Evolutionary conservation across 139 green algal species (phyloP).

Genomic region (Zygnema cylindricum): DNA sequence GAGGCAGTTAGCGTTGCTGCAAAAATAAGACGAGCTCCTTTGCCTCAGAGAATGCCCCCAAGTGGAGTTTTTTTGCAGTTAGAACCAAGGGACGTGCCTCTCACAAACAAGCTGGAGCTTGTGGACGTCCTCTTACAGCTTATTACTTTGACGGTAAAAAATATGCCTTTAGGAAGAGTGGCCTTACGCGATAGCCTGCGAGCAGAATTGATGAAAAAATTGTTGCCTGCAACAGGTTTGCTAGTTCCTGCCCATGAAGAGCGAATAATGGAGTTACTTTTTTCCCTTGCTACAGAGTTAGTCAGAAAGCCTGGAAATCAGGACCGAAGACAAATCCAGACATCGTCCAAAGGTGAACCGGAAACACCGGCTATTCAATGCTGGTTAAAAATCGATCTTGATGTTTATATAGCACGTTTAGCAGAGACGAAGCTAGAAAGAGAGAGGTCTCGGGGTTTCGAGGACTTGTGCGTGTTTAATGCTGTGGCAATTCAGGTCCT

Average conservation of each 20-base stretch:
- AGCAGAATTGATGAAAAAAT: neutral
- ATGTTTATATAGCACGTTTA: neutral
- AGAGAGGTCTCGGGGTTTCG: neutral
- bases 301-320: slow-evolving; percentile 18
- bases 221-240: slow-evolving; percentile 23
- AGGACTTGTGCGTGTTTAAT: slow-evolving; percentile 1
- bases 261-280: slow-evolving; percentile 30
- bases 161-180: neutral
- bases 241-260: slow-evolving; percentile 19
- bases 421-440: neutral
- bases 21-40: neutral
- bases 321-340: neutral
- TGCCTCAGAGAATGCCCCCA: neutral
- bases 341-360: neutral
- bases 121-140: slow-evolving; percentile 44
- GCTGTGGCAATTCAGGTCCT: slow-evolving; percentile 20
- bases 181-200: neutral
- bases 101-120: slow-evolving; percentile 34
- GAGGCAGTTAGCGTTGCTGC: neutral
- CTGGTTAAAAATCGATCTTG: neutral
- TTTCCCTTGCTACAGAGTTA: slow-evolving; percentile 39
- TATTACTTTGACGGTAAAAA: slow-evolving; percentile 34
- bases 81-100: slow-evolving; percentile 20
- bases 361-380: neutral
- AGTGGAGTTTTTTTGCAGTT: neutral